These are phyloP conservation scores for Cadophora sp. DNA, from an alignment of 2,329 filamentous ascomycete species.

Conservation along the genomic window DNA sequence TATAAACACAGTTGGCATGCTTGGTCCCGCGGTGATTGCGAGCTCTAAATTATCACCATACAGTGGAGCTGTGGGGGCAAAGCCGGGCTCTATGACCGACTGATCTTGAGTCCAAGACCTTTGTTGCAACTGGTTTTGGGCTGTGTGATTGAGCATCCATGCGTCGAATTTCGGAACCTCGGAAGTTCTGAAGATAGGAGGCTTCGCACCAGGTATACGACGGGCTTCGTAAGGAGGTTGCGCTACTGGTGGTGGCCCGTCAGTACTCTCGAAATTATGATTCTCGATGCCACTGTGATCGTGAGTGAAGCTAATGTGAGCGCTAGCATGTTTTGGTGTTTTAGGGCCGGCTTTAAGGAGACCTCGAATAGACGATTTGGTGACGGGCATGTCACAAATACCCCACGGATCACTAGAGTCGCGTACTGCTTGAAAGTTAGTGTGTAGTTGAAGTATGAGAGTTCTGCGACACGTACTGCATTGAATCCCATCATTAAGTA, in stretches of 20 bases:
- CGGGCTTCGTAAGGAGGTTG: not conserved
- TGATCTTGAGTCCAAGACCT: conserved; percentile 34
- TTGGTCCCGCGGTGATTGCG: conserved; percentile 24
- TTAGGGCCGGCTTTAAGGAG: not conserved
- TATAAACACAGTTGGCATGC: conserved; percentile 34
- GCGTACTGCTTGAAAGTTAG: not conserved
- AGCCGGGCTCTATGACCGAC: conserved; percentile 39
- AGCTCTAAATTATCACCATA: conserved; percentile 34
- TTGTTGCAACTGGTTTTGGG: conserved; percentile 31
- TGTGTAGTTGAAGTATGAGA: too few relatives aligned
- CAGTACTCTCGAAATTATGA: not conserved
- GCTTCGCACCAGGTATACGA: not conserved
- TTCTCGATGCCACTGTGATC: not conserved
- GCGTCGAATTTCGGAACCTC: conserved; percentile 24
- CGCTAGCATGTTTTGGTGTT: not conserved
- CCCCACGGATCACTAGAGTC: conserved; percentile 1
- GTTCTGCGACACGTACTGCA: not conserved
- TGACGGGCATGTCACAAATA: not conserved
- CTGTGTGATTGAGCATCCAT: conserved; percentile 33
- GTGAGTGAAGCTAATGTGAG: not conserved
- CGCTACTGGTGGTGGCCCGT: not conserved
- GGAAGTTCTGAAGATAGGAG: not conserved
- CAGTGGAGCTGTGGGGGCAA: conserved; percentile 32
- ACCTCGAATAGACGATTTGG: not conserved
- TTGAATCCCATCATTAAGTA: not conserved